Percentiles rank a stretch among this genome's conserved stretches.
phyloP scores from a whole-genome alignment of 768 basidiomycete genomes.

The Russula dissimulans region DNA sequence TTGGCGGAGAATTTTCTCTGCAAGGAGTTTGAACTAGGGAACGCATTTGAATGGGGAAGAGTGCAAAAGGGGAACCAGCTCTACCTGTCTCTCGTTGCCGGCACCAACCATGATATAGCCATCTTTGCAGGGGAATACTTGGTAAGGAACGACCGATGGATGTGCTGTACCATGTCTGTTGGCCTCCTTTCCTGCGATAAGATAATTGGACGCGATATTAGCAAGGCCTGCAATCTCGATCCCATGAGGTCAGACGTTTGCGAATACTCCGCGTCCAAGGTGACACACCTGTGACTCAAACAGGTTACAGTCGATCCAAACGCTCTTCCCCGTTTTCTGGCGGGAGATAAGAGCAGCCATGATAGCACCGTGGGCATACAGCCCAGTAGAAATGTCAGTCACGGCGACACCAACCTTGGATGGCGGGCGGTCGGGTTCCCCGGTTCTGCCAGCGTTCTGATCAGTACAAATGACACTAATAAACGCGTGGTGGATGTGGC shows the following conservation, averaged over 20 bases:
- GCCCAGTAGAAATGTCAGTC: conserved; percentile 79
- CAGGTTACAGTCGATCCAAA: conserved; percentile 87
- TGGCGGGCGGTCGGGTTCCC: conserved; percentile 77
- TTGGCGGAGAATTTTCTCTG: conserved; percentile 49
- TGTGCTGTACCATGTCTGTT: conserved; percentile 86
- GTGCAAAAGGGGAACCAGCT: neutral
- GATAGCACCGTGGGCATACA: conserved; percentile 89
- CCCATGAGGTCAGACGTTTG: neutral
- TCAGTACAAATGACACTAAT: conserved; percentile 10
- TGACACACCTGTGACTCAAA: conserved; percentile 77
- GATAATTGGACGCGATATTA: conserved; percentile 89
- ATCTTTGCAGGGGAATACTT: conserved; percentile 79
- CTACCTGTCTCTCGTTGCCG: conserved; percentile 79
- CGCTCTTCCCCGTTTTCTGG: conserved; percentile 75
- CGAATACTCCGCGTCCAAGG: neutral
- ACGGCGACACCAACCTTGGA: conserved; percentile 94
- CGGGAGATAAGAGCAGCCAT: conserved; percentile 83
- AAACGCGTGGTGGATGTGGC: neutral
- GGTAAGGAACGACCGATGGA: conserved; percentile 90
- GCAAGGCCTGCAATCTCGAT: conserved; percentile 77
- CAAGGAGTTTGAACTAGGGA: conserved; percentile 59
- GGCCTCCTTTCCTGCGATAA: conserved; percentile 78
- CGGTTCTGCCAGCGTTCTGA: conserved; percentile 48
- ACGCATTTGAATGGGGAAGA: neutral
- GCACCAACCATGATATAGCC: conserved; percentile 92